Conservation (phyloP, 805 yeast species). For the Candida tibetensis region DNA sequence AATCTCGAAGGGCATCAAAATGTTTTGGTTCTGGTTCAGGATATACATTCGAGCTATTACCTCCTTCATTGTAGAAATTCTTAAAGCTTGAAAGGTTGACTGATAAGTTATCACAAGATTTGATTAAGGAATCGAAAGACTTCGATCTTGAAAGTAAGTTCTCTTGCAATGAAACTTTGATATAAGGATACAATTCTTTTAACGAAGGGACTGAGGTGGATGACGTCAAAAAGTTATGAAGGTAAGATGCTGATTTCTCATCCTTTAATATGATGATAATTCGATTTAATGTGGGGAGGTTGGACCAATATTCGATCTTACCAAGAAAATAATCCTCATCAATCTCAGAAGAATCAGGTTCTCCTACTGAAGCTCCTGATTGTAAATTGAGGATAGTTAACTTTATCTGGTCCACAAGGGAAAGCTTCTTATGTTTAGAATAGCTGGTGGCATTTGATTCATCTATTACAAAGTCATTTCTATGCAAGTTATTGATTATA, state of each 20-base stretch:
- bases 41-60: slow-evolving; percentile 13
- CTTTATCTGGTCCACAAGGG: slow-evolving; percentile 38
- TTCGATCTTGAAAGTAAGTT: slow-evolving; percentile 35
- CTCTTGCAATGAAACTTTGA: slow-evolving; percentile 35
- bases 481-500: slow-evolving; percentile 33
- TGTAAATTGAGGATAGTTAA: slow-evolving; percentile 25
- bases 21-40: slow-evolving; percentile 36
- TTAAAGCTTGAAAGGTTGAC: slow-evolving; percentile 25
- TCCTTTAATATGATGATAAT: slow-evolving; percentile 37
- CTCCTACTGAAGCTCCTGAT: too few relatives aligned
- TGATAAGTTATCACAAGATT: slow-evolving; percentile 17
- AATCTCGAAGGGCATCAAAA: slow-evolving; percentile 26
- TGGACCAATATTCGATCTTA: slow-evolving; percentile 36
- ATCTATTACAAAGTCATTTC: slow-evolving; percentile 26
- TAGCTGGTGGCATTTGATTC: slow-evolving; percentile 3
- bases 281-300: slow-evolving; percentile 35
- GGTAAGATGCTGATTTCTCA: slow-evolving; percentile 24
- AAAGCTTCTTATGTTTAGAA: slow-evolving; percentile 12
- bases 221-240: slow-evolving; percentile 19
- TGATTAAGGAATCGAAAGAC: slow-evolving; percentile 19
- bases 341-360: slow-evolving; percentile 10
- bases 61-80: slow-evolving; percentile 14
- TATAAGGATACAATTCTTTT: slow-evolving; percentile 12
- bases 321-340: slow-evolving; percentile 22
- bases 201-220: slow-evolving; percentile 6